phyloP scores from a whole-genome alignment of 345 rosid species.

The Isatis tinctoria region DNA sequence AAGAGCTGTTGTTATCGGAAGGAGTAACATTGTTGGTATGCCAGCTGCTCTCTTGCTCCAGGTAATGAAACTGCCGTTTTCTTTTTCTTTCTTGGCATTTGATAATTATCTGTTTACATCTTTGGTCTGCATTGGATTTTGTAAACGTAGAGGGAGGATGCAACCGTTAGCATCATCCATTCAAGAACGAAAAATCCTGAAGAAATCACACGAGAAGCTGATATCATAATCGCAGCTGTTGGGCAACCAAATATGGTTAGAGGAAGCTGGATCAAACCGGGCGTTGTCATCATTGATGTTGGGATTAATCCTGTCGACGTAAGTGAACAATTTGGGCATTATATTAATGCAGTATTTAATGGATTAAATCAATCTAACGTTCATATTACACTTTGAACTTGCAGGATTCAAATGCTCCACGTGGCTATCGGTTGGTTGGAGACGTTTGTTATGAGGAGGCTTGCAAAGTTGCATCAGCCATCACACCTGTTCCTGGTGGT shows the following conservation, averaged over 20 bases:
- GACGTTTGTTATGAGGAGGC: background rate
- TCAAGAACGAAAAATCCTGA: background rate
- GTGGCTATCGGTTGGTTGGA: background rate
- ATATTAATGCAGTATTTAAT: background rate
- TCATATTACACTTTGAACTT: background rate
- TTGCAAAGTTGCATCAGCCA: background rate
- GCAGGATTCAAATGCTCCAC: background rate
- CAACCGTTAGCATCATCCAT: background rate
- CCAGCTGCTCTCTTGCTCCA: background rate
- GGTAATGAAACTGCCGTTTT: background rate
- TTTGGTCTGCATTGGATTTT: background rate
- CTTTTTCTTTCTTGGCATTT: background rate
- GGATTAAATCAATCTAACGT: background rate
- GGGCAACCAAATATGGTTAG: background rate
- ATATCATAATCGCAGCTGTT: background rate
- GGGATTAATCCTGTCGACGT: background rate
- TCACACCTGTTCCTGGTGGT: conserved; percentile 1
- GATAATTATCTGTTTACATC: background rate
- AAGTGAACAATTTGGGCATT: background rate
- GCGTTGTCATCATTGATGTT: background rate
- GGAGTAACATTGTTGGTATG: conserved; percentile 2
- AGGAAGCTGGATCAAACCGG: background rate
- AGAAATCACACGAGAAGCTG: background rate
- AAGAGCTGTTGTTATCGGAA: background rate
- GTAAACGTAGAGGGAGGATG: background rate